Evolutionary conservation across 2,329 filamentous ascomycete species (phyloP).

Genomic region (Rutstroemia sp.): DNA sequence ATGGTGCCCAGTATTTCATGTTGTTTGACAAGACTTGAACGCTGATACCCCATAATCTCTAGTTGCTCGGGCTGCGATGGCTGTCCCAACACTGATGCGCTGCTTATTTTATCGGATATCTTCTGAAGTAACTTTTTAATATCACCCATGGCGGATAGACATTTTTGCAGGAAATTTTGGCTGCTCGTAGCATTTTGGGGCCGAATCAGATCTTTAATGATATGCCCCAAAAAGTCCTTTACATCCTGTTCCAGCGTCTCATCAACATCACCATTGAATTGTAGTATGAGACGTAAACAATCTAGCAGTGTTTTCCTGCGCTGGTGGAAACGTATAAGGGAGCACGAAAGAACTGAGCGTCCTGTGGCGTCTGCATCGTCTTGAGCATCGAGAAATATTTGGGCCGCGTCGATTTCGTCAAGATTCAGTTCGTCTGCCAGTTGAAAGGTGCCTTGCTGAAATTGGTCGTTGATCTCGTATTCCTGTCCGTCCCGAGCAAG

Average conservation of each 20-base stretch:
- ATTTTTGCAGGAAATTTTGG: slow-evolving; percentile 61
- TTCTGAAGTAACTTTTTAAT: slow-evolving; percentile 71
- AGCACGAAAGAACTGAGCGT: slow-evolving; percentile 66
- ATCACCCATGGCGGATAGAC: slow-evolving; percentile 66
- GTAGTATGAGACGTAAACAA: slow-evolving; percentile 71
- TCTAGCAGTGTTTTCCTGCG: slow-evolving; percentile 77
- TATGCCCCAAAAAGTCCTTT: slow-evolving; percentile 46
- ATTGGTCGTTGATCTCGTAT: slow-evolving; percentile 78
- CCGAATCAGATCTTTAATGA: slow-evolving; percentile 15
- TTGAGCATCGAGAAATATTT: slow-evolving; percentile 66
- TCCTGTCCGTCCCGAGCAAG: slow-evolving; percentile 65
- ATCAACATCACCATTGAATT: slow-evolving; percentile 37
- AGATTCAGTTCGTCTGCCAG: slow-evolving; percentile 84
- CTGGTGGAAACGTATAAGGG: slow-evolving; percentile 82
- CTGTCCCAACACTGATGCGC: slow-evolving; percentile 67
- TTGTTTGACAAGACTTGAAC: slow-evolving; percentile 73
- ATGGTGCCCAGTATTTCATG: slow-evolving; percentile 85
- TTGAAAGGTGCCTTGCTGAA: slow-evolving; percentile 73
- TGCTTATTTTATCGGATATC: slow-evolving; percentile 68
- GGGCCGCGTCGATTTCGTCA: slow-evolving; percentile 79
- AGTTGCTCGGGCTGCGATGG: slow-evolving; percentile 54
- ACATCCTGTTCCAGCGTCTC: slow-evolving; percentile 38
- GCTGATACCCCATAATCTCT: slow-evolving; percentile 75
- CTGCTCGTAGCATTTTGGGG: slow-evolving; percentile 33
- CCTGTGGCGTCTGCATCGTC: slow-evolving; percentile 62